phyloP scores from a whole-genome alignment of 2,329 filamentous ascomycete species.

The Talaromyces albobiverticillius region DNA sequence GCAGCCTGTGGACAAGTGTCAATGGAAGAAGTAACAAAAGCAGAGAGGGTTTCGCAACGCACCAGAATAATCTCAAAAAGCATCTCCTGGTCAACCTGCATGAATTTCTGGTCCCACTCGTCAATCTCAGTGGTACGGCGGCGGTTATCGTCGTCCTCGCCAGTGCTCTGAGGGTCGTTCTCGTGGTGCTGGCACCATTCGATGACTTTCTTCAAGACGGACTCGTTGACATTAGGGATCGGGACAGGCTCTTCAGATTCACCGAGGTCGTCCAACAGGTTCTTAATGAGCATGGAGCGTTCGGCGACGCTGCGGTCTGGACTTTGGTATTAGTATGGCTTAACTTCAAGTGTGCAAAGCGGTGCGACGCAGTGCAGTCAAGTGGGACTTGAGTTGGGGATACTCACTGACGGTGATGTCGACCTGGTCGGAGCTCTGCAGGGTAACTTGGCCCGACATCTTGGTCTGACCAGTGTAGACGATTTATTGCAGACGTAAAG shows the following conservation, averaged over 20 bases:
- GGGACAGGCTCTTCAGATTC: constrained; percentile 61
- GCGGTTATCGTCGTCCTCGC: constrained; percentile 86
- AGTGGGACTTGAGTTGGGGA: constrained; percentile 41
- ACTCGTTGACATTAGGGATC: constrained; percentile 77
- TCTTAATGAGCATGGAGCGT: constrained; percentile 94
- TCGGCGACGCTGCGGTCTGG: constrained; percentile 80
- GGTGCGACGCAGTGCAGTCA: too few species aligned
- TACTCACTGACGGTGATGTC: constrained; percentile 51
- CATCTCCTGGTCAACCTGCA: constrained; percentile 99
- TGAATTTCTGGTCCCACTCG: constrained; percentile 99
- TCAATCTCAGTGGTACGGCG: constrained; percentile 99
- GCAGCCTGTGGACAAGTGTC: too few species aligned
- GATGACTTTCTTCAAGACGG: constrained; percentile 91
- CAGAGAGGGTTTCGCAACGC: too few species aligned
- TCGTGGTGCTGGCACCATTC: constrained; percentile 98
- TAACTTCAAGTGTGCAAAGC: too few species aligned
- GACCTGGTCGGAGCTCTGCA: constrained; percentile 51
- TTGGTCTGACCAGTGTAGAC: background rate
- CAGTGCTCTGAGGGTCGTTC: constrained; percentile 74
- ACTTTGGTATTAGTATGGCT: constrained; percentile 29
- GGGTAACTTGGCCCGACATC: constrained; percentile 32
- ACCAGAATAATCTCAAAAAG: constrained; percentile 98
- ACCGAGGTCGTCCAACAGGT: constrained; percentile 93
- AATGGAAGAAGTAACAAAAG: too few species aligned
- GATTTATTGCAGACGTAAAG: background rate